Evolutionary conservation across 148 eudicot species (phyloP), one percentile per base, ranked within the genome.

Genomic region (Rhododendron ferrugineum): DNA sequence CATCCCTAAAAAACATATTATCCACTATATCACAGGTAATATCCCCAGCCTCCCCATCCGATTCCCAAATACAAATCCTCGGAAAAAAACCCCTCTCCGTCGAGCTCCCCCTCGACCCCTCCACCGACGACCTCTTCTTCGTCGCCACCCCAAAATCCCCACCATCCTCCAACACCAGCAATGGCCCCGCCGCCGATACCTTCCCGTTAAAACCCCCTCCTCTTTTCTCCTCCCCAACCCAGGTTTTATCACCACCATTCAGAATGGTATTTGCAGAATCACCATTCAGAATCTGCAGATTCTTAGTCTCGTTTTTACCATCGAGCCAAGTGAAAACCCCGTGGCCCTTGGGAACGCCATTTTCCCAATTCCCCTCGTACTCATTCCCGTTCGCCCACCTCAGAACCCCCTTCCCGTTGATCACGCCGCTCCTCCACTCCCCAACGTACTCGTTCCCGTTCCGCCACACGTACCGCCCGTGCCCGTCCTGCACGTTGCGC

Each of bases 1-100:
- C 92, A 52, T 88, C 89, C 28, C 70, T 16, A 20, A 54, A 14
- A 84, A 56, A 60, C 52, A 91, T 90, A 91, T 91, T 90, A 91
- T 93, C 95, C 72, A 96, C 85, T 37, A 96, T 94, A 85, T 96
- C 98, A 83, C 98, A 96, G 16, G 98, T 94, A 3, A 96, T 93
- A 89, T 94, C 97, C 11, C 97, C 97, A 0, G 94, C 95, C 76
- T 93, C 97, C 0, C 94, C 97, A 20, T 94, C 97, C 44, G 93
- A 91, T 14, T 94, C 97, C 97, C 95, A 94, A 0, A 94, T 92
- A 70, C 97, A 94, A 72, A 94, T 93, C 88, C 95, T 84, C 0
- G 95, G 95, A 23, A 54, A 54, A 54, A 54, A 54, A 18, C 93
- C 86, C 52, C 72, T 56, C 30, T 84, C 98, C 30, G 87, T 89